Percentiles rank a stretch among this genome's conserved stretches.
Evolutionary conservation across 2,329 filamentous ascomycete genomes (phyloP).

Genomic region (Fusarium beomiforme): DNA sequence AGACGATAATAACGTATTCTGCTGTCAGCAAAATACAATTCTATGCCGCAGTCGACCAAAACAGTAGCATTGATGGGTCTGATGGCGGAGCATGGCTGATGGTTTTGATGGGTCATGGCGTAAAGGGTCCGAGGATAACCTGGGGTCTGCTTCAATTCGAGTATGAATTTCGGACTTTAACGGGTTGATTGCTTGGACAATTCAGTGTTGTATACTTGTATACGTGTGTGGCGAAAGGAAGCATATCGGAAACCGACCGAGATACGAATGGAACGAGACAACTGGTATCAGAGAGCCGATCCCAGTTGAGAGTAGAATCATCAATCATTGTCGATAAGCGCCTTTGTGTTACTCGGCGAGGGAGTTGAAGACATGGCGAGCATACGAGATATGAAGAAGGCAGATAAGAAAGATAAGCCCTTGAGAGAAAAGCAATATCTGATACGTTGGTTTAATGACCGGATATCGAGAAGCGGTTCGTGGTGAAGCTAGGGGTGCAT

Average conservation of each 20-base stretch:
- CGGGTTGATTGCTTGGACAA: conserved; percentile 2
- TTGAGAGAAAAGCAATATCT: neutral
- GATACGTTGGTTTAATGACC: conserved; percentile 1
- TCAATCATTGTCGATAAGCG: conserved; percentile 25
- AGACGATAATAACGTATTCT: neutral
- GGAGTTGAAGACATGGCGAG: conserved; percentile 22
- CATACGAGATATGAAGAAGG: conserved; percentile 12
- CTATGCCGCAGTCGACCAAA: neutral
- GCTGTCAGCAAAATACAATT: conserved; percentile 9
- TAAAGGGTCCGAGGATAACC: conserved; percentile 14
- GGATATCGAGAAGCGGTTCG: conserved; percentile 1
- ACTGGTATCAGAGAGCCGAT: conserved; percentile 10
- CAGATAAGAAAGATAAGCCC: conserved; percentile 32
- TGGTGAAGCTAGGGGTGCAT: conserved; percentile 21
- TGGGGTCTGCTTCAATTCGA: conserved; percentile 4
- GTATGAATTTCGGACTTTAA: conserved; percentile 18
- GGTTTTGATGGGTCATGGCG: conserved; percentile 24
- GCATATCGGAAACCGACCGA: conserved; percentile 36
- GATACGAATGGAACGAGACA: conserved; percentile 24
- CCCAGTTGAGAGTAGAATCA: neutral
- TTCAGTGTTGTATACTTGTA: neutral
- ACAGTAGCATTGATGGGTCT: conserved; percentile 14
- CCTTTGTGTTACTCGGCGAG: conserved; percentile 18
- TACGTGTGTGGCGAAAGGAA: conserved; percentile 25
- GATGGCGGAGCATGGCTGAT: conserved; percentile 27